Evolutionary conservation across 192 early-diverging fungal species (phyloP), one percentile per base, ranked within the genome.

Genomic region (Mortierella antarctica): DNA sequence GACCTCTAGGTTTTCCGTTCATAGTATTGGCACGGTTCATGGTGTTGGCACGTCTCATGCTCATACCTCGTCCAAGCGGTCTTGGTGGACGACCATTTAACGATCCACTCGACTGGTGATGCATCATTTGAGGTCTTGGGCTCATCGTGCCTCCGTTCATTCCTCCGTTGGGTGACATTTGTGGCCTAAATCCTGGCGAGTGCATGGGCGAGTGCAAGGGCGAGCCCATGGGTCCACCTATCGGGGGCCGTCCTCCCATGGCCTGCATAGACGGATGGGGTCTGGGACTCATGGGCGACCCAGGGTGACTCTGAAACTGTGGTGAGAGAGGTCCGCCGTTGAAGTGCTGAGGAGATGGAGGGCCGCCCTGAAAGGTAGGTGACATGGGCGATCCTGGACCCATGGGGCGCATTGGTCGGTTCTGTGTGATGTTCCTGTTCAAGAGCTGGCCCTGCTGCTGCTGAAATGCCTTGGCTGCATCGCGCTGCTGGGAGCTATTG

Each of bases 161-260:
- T 23, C 66, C 66, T 12, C 41, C 40, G 8, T 62, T 62, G 48
- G 71, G 62, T 12, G 18, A 17, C 71, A 73, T 73, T 45, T 73
- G 62, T 11, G 71, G 71, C 3, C 71, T 52, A 39, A 58, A 73
- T 42, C 71, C 71, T 58, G 71, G 70, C 23, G 48, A 18, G 48
- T 56, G 40, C 64, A 65, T 65, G 23, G 61, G 50, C 50, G 14
- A 18, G 68, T 53, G 57, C 64, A 67, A 52, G 13, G 65, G 65
- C 9, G 58, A 58, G 13, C 65, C 65, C 74, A 76, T 75, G 11
- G 73, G 73, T 13, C 66, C 65, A 2, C 73, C 73, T 59, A 75
- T 75, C 18, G 67, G 76, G 20, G 74, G 74, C 21, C 74, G 44
- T 45, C 69, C 74, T 21, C 60, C 61, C 75, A 79, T 74, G 47